Conservation (phyloP, 1,284 basidiomycete species). For the Mycena sp. region DNA sequence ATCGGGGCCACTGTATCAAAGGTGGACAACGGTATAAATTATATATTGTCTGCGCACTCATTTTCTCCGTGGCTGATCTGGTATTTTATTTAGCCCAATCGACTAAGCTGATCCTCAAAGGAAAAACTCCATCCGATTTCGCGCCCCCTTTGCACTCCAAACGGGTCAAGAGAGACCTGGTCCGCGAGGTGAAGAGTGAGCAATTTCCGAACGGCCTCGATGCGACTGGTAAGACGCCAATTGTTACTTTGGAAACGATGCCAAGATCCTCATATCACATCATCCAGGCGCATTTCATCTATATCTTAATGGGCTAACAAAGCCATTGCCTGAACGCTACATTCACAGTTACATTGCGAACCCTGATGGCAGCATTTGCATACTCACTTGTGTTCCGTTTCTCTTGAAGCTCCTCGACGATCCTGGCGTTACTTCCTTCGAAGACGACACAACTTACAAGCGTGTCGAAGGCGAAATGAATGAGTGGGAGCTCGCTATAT, state of each 20-base stretch:
- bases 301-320: not conserved
- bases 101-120: no score
- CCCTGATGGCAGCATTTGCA: not conserved
- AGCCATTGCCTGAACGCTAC: conserved; percentile 6
- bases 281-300: not conserved
- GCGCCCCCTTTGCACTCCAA: no score
- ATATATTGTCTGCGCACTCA: not conserved
- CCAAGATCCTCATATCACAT: no score
- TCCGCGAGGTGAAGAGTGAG: no score
- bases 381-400: not conserved
- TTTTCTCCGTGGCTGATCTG: not conserved
- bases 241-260: no score
- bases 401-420: conserved; percentile 17
- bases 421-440: conserved; percentile 9
- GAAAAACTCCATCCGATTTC: no score
- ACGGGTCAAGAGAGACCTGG: no score
- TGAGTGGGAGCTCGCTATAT: conserved; percentile 19
- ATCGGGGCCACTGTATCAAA: not conserved
- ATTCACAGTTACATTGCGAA: not conserved
- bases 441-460: conserved; percentile 17
- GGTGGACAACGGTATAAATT: not conserved
- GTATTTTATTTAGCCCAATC: not conserved
- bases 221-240: no score
- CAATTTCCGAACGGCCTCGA: no score
- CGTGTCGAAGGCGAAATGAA: conserved; percentile 15